phyloP scores from a whole-genome alignment of 805 yeast species.

The Babjeviella inositovora region DNA sequence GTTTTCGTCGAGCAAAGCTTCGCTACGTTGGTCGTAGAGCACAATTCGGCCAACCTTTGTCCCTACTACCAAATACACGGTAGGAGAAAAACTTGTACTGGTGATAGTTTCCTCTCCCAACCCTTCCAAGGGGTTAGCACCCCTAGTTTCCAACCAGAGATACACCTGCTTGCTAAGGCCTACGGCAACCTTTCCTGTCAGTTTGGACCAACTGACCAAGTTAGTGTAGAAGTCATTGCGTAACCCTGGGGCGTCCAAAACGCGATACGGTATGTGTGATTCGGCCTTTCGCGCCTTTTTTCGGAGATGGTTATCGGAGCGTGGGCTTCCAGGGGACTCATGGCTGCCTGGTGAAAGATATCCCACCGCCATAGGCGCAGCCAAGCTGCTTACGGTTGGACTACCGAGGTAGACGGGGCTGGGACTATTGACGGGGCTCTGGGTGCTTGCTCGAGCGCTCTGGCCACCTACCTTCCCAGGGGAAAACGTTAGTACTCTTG shows the following conservation, averaged over 20 bases:
- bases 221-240: conserved; percentile 70
- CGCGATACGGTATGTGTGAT: conserved; percentile 27
- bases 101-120: conserved; percentile 24
- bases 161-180: conserved; percentile 47
- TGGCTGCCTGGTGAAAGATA: conserved; percentile 3
- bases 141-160: conserved; percentile 41
- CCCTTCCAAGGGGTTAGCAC: conserved; percentile 23
- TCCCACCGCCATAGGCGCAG: conserved; percentile 4
- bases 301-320: too few relatives aligned
- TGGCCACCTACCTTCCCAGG: conserved; percentile 2
- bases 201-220: conserved; percentile 54
- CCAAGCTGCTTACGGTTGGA: conserved; percentile 5
- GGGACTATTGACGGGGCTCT: conserved; percentile 3
- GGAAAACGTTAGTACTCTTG: conserved; percentile 22
- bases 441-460: conserved; percentile 1
- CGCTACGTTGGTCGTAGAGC: conserved; percentile 19
- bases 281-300: too few relatives aligned
- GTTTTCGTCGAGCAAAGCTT: conserved; percentile 4
- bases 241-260: conserved; percentile 54
- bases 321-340: background rate
- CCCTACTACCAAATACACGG: conserved; percentile 33
- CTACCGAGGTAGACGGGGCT: too few relatives aligned
- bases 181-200: conserved; percentile 36
- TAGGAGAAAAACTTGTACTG: conserved; percentile 37
- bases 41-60: conserved; percentile 38